Conservation (phyloP, 176 grass and related monocot species). For the Oryza officinalis region DNA sequence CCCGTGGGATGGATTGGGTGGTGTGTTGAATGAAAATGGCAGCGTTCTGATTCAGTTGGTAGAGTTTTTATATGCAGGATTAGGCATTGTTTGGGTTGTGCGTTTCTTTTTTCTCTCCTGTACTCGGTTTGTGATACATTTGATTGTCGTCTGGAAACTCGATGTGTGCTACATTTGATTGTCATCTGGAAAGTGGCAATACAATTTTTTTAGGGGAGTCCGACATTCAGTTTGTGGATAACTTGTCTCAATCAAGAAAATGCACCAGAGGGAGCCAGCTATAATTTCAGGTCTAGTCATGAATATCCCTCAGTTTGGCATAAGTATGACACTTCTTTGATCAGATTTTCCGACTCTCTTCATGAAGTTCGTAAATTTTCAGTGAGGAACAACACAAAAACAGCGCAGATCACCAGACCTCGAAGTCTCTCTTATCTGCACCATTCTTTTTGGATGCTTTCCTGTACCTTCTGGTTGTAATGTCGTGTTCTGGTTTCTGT, state of each 20-base stretch:
- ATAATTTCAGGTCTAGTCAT: background rate
- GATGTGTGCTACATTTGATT: too few species aligned
- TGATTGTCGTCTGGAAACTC: background rate
- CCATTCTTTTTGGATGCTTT: background rate
- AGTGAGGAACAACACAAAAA: background rate
- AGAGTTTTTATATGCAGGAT: background rate
- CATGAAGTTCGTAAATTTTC: background rate
- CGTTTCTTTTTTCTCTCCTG: background rate
- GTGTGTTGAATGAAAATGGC: background rate
- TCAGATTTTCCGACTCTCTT: background rate
- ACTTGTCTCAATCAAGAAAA: background rate
- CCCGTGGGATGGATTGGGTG: background rate
- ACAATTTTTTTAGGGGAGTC: background rate
- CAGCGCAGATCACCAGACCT: background rate
- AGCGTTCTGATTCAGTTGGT: background rate
- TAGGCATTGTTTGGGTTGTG: background rate
- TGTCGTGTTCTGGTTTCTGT: background rate
- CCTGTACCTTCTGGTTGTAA: slow-evolving; percentile 20
- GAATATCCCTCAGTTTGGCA: background rate
- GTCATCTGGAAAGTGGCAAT: background rate
- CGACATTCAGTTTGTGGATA: background rate
- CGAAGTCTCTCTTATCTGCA: background rate
- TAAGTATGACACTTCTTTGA: background rate
- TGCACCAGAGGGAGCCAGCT: too few species aligned
- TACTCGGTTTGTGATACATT: background rate